phyloP scores from a whole-genome alignment of 2,329 filamentous ascomycete genomes.

The Pezicula carpinea region DNA sequence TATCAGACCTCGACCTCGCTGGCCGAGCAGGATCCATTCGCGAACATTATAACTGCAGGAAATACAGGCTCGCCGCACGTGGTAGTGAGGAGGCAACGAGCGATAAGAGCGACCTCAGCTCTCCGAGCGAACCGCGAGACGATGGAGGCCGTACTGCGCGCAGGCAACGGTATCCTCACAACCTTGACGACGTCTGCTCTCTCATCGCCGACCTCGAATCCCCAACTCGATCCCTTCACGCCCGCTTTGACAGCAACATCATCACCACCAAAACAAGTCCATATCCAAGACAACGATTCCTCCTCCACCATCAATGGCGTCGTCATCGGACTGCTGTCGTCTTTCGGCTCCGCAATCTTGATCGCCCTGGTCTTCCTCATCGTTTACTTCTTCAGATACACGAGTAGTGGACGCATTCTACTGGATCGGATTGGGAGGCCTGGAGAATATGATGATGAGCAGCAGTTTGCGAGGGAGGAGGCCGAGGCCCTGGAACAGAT shows the following conservation, averaged over 20 bases:
- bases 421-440: slow-evolving; percentile 89
- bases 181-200: slow-evolving; percentile 13
- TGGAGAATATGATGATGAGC: slow-evolving; percentile 96
- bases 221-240: neutral
- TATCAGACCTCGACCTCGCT: neutral
- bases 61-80: neutral
- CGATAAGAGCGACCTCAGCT: slow-evolving; percentile 8
- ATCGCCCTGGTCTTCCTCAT: slow-evolving; percentile 75
- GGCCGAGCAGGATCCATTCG: slow-evolving; percentile 2
- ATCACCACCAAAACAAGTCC: slow-evolving; percentile 1
- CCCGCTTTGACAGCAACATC: neutral
- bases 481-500: slow-evolving; percentile 90
- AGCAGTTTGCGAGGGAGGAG: slow-evolving; percentile 90
- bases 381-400: slow-evolving; percentile 93
- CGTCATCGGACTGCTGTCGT: slow-evolving; percentile 90
- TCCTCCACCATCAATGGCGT: slow-evolving; percentile 64
- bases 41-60: neutral
- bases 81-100: neutral
- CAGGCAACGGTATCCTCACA: slow-evolving; percentile 15
- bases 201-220: neutral
- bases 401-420: slow-evolving; percentile 80
- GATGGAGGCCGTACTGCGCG: slow-evolving; percentile 19
- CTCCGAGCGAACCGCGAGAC: slow-evolving; percentile 1
- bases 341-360: slow-evolving; percentile 84
- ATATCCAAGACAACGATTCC: slow-evolving; percentile 13